Evolutionary conservation across 768 basidiomycete species (phyloP).

Genomic region (Erythrobasidium yunnanense): DNA sequence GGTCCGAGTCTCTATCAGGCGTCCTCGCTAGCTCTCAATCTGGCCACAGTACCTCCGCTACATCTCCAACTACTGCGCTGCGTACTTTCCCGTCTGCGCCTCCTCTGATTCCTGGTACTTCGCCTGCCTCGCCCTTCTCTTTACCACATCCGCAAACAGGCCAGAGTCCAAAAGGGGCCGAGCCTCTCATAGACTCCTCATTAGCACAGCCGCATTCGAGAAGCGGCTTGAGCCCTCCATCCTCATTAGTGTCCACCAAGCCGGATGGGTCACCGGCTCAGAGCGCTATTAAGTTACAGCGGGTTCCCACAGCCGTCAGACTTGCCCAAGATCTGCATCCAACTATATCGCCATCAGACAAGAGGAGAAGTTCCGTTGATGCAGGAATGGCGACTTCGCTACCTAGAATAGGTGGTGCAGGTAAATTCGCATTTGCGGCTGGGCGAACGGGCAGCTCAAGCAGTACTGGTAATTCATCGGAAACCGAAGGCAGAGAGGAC

Average conservation of each 20-base stretch:
- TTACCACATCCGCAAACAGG: no score
- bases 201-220: no score
- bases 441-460: background rate
- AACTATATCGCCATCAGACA: background rate
- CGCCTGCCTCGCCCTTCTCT: conserved; percentile 3
- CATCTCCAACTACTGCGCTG: background rate
- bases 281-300: conserved; percentile 41
- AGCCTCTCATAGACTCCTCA: no score
- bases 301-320: conserved; percentile 45
- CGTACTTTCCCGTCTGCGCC: conserved; percentile 6
- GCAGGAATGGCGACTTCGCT: background rate
- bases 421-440: background rate
- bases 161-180: no score
- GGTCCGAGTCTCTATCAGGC: conserved; percentile 13
- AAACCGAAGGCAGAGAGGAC: conserved; percentile 3
- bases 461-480: conserved; percentile 2
- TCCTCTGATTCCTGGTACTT: background rate
- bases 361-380: conserved; percentile 10
- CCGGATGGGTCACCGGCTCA: background rate
- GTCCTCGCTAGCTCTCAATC: background rate
- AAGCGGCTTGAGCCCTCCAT: background rate
- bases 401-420: background rate
- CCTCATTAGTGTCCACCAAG: background rate
- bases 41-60: background rate
- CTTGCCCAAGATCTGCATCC: conserved; percentile 44